Conservation (phyloP, 225 moss, liverwort and hornwort species). For the Ulota crispa region DNA sequence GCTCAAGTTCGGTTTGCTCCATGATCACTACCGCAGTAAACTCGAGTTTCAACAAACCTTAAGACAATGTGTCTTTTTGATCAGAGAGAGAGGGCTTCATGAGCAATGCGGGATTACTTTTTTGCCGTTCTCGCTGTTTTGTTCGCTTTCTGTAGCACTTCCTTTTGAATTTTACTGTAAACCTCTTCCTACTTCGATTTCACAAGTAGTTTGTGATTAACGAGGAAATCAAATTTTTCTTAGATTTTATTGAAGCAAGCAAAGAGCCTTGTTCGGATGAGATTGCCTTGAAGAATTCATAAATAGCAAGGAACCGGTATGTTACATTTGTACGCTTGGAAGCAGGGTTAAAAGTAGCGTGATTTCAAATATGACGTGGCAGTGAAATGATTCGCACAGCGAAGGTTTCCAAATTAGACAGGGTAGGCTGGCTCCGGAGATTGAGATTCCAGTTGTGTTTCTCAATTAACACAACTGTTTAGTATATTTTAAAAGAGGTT, state of each 20-base stretch:
- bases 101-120: background rate
- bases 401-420: background rate
- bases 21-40: background rate
- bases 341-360: background rate
- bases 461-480: background rate
- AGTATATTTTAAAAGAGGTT: background rate
- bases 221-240: background rate
- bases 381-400: background rate
- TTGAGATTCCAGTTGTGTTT: background rate
- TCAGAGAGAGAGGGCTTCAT: background rate
- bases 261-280: background rate
- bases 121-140: background rate
- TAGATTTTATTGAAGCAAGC: background rate
- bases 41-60: background rate
- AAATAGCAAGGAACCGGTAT: background rate
- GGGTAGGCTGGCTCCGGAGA: background rate
- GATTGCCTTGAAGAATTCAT: background rate
- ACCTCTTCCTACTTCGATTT: background rate
- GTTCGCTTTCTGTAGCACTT: background rate
- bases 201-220: background rate
- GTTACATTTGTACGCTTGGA: background rate
- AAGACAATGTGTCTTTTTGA: background rate
- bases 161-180: background rate
- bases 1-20: background rate
- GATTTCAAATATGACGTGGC: background rate